Evolutionary conservation across 805 yeast species (phyloP).

Genomic region (Kazachstania psychrophila): DNA sequence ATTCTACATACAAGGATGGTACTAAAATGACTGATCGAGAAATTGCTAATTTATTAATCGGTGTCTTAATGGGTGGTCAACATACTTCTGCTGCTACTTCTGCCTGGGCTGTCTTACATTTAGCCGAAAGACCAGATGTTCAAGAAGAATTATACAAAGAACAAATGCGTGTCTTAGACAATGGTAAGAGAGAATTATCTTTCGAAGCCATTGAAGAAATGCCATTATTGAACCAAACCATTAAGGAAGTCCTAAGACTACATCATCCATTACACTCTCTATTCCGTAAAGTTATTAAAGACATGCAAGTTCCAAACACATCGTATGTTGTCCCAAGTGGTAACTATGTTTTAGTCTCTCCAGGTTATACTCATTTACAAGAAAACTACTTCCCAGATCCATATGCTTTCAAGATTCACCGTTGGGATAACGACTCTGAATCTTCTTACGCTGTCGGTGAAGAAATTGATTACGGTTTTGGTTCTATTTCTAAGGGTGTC

Average conservation of each 20-base stretch:
- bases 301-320: constrained; percentile 72
- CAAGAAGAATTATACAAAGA: constrained; percentile 77
- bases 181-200: constrained; percentile 49
- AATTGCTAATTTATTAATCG: constrained; percentile 87
- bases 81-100: constrained; percentile 96
- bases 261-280: constrained; percentile 96
- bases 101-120: constrained; percentile 86
- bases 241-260: constrained; percentile 89
- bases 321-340: constrained; percentile 78
- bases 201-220: constrained; percentile 77
- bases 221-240: constrained; percentile 72
- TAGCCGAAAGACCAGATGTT: constrained; percentile 77
- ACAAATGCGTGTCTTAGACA: constrained; percentile 53
- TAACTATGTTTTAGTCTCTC: constrained; percentile 83
- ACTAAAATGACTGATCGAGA: constrained; percentile 89
- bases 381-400: constrained; percentile 77
- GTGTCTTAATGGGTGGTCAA: constrained; percentile 98
- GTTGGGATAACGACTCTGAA: constrained; percentile 58
- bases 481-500: constrained; percentile 92
- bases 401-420: constrained; percentile 63
- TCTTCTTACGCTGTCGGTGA: constrained; percentile 28
- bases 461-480: constrained; percentile 87
- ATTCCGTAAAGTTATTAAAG: constrained; percentile 79
- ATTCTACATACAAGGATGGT: constrained; percentile 87
- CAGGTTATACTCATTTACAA: constrained; percentile 79